Conservation (phyloP, 768 basidiomycete genomes). For the Agrocybe praecox region DNA sequence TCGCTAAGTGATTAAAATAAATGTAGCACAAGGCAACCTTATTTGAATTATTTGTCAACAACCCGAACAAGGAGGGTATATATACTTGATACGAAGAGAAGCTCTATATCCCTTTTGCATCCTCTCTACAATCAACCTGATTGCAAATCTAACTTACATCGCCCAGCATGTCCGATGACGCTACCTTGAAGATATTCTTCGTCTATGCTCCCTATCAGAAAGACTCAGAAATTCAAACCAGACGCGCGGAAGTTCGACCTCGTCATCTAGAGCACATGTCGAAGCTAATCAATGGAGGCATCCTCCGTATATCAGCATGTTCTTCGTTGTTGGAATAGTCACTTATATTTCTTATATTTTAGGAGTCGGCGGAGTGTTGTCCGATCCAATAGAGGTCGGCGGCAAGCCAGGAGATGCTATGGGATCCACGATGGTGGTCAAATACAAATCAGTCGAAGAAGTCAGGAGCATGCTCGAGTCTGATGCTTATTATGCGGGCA, state of each 20-base stretch:
- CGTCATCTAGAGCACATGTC: slow-evolving; percentile 50
- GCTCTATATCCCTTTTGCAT: neutral
- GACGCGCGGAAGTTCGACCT: slow-evolving; percentile 52
- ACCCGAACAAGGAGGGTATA: neutral
- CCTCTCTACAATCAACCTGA: neutral
- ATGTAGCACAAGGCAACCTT: neutral
- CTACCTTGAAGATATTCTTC: slow-evolving; percentile 25
- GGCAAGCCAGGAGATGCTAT: slow-evolving; percentile 48
- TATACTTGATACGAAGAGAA: neutral
- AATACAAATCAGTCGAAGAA: slow-evolving; percentile 52
- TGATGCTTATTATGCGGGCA: slow-evolving; percentile 42
- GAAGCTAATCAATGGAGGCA: slow-evolving; percentile 36
- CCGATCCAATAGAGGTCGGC: slow-evolving; percentile 51
- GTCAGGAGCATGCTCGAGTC: slow-evolving; percentile 38
- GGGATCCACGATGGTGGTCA: slow-evolving; percentile 57
- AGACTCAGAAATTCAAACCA: slow-evolving; percentile 51
- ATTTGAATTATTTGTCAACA: neutral
- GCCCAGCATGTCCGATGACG: neutral
- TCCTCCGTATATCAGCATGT: slow-evolving; percentile 37
- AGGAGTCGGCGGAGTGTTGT: slow-evolving; percentile 61
- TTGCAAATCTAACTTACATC: neutral
- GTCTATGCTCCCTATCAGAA: slow-evolving; percentile 67
- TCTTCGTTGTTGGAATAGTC: neutral
- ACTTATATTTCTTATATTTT: neutral
- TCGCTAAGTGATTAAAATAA: neutral